Base-by-base conservation (phyloP, 768 basidiomycete genomes). In the Infundibulicybe gibba region DNA sequence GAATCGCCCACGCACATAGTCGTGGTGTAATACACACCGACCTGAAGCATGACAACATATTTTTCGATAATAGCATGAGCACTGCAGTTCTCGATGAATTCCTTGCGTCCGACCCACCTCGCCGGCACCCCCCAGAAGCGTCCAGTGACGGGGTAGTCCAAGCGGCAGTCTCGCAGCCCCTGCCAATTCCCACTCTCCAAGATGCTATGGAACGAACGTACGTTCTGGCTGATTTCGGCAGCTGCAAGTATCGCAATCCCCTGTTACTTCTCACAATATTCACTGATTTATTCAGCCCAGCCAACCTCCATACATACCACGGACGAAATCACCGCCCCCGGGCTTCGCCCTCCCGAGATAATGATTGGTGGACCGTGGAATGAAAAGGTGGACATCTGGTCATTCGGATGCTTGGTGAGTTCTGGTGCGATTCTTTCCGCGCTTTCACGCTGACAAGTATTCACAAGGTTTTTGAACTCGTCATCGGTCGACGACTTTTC, bases 11-110 rank as follows among this genome's bases (percentile, higher is more conserved):
- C 35, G 42, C 50, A 32, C 62, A 65, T 42, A 16, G 40, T 8
- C 47, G 55, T 35, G 47, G 51, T 10, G 37, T 63, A 11, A 57
- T 60, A 6, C 63, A 64, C 47, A 63, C 62, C 20, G 63, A 64
- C 54, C 35, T 65, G n/a, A 63, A 64, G 41, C 53, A 35, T 35
- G 62, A 62, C 53, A 63, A 64, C 43, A 60, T 64, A 32, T 42
- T 62, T 19, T 58, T 61, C 47, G 38, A 49, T 33, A 49, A 54
- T 41, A 44, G 52, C 39, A 35, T 31, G 13, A 5, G 20, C 12
- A 46, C 45, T 15, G 21, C 3, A 5, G 45, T 9, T 3, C 52
- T 53, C 41, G 52, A 61, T 35, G 49, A 44, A 44, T 45, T 51
- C 38, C 33, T 59, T 40, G 30, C 47, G 37, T 41, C 41, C 38